Evolutionary conservation across 495 filamentous ascomycete species (phyloP).

Genomic region (Daldinia vernicosa): DNA sequence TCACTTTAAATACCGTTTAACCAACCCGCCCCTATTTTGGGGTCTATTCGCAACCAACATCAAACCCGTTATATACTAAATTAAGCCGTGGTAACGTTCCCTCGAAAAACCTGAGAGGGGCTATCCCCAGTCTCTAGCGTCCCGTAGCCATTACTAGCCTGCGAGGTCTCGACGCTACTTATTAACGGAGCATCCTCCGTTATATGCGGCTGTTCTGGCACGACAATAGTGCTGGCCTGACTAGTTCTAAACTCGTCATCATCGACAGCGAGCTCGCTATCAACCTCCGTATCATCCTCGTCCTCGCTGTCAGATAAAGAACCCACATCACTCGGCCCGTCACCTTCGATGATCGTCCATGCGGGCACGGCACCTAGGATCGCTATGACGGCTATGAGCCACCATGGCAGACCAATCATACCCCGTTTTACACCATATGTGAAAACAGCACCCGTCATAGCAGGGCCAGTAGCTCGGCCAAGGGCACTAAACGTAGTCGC

Average conservation of each 20-base stretch:
- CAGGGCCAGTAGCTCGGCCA: constrained; percentile 80
- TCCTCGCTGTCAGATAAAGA: constrained; percentile 49
- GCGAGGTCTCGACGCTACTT: neutral
- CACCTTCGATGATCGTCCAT: constrained; percentile 76
- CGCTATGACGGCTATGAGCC: constrained; percentile 69
- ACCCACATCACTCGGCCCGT: constrained; percentile 66
- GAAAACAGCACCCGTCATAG: constrained; percentile 70
- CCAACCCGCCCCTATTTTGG: neutral
- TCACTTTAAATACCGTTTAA: neutral
- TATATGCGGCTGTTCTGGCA: constrained; percentile 2
- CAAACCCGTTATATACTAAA: neutral
- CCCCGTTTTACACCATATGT: constrained; percentile 74
- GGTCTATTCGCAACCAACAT: neutral
- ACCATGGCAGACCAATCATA: constrained; percentile 82
- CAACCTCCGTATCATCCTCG: constrained; percentile 45
- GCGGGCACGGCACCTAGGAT: constrained; percentile 70
- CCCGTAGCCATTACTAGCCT: constrained; percentile 13
- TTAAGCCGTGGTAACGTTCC: neutral
- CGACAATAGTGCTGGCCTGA: constrained; percentile 9
- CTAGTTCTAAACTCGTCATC: constrained; percentile 16
- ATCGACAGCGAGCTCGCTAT: constrained; percentile 8
- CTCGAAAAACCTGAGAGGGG: neutral
- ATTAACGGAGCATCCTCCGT: constrained; percentile 1
- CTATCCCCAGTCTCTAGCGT: constrained; percentile 4
- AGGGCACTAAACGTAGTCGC: constrained; percentile 81